Evolutionary conservation across 306 rosid genomes (phyloP).

Genomic region (Rosa multiflora): DNA sequence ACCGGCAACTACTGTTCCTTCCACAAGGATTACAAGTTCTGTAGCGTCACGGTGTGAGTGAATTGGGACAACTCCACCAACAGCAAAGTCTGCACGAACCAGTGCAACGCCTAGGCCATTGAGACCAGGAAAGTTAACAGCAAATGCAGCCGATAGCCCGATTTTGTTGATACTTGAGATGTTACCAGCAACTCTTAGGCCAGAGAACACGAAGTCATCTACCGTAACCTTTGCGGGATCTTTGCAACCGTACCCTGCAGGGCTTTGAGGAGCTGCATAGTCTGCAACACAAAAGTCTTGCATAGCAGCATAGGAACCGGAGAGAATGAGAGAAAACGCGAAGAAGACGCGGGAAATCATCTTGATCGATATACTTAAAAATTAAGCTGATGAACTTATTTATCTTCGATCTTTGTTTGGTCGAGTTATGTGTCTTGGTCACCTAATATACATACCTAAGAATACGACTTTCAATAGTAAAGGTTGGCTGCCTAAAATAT

Average conservation of each 20-base stretch:
- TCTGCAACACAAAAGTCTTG: constrained; percentile 86
- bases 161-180: constrained; percentile 68
- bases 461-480: too few species aligned
- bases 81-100: constrained; percentile 53
- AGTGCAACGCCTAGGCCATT: constrained; percentile 72
- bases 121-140: constrained; percentile 52
- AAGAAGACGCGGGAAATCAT: constrained; percentile 37
- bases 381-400: not conserved
- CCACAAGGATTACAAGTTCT: constrained; percentile 37
- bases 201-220: constrained; percentile 53
- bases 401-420: not conserved
- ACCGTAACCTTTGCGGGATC: constrained; percentile 39
- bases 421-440: not conserved
- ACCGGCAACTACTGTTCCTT: constrained; percentile 56
- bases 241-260: constrained; percentile 77
- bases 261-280: constrained; percentile 41
- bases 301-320: constrained; percentile 48
- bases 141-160: constrained; percentile 49
- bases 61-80: constrained; percentile 59
- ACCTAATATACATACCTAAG: not conserved
- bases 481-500: not conserved
- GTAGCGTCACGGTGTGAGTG: constrained; percentile 77
- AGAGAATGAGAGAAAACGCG: constrained; percentile 30
- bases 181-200: constrained; percentile 58
- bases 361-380: not conserved